These are phyloP conservation scores for Nicotiana benthamiana DNA, from an alignment of 257 asterid species.

Conservation along the genomic window DNA sequence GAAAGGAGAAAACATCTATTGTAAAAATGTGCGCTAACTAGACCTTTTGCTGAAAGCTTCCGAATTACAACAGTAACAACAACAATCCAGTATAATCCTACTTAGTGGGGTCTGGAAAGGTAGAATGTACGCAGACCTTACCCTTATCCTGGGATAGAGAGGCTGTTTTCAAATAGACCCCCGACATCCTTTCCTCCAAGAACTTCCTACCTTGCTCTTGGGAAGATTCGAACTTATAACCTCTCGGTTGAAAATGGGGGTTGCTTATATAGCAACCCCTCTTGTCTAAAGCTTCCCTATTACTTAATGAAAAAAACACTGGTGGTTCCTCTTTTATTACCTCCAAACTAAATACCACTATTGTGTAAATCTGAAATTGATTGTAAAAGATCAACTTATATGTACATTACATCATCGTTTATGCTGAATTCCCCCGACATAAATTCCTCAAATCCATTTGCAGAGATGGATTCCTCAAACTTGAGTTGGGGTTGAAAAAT, in stretches of 20 bases:
- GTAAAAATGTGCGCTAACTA: constrained; percentile 8
- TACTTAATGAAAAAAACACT: not conserved
- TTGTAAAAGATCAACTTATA: constrained; percentile 14
- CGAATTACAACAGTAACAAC: too few species aligned
- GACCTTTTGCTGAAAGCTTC: not conserved
- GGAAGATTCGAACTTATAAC: too few species aligned
- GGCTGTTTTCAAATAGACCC: too few species aligned
- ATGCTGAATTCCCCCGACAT: constrained; percentile 37
- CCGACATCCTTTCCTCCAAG: too few species aligned
- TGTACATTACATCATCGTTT: constrained; percentile 23
- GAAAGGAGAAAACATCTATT: not conserved
- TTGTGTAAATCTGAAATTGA: not conserved
- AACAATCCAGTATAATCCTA: too few species aligned
- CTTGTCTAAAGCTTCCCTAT: not conserved
- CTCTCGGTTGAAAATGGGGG: too few species aligned
- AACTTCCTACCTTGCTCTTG: too few species aligned
- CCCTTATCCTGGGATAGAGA: too few species aligned
- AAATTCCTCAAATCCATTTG: constrained; percentile 25
- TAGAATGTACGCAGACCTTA: too few species aligned
- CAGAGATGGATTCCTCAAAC: constrained; percentile 40
- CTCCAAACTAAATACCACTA: not conserved
- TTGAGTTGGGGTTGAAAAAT: constrained; percentile 30
- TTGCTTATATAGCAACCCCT: too few species aligned
- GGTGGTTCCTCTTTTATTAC: constrained; percentile 3
- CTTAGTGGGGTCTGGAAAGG: too few species aligned